Base-by-base conservation (phyloP, 208 protist species). In the Phytomonas serpens region DNA sequence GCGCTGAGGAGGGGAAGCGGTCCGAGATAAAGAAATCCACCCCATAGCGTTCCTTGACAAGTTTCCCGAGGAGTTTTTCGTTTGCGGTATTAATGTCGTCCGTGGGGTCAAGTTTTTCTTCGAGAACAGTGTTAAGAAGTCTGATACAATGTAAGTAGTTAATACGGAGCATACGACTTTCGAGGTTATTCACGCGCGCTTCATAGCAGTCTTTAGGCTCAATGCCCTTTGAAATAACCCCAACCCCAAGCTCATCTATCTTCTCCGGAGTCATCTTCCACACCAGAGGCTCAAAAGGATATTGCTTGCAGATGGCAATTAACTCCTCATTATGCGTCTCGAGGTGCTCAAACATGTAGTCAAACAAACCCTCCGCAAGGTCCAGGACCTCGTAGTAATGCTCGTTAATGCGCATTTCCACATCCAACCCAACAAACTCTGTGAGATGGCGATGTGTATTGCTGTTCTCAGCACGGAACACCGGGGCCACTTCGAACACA, bases 1-100 rank as follows among this genome's bases (percentile, higher is more conserved):
- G 93, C 27, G 89, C 88, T 16, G 67, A 71, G 29, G 92, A 80
- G 11, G 99, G 99, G 88, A 99, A 99, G 76, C 98, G 97, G 83
- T 99, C 99, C 7, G 99, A 80, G 70, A 99, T 98, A 87, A 98
- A 99, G 83, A 99, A 99, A 80, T 99, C 99, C 27, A 98, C 98
- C 52, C 90, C 92, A 82, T 99, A 99, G 83, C 99, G 98, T 73
- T 99, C 87, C 77, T 98, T 98, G 37, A 99, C 92, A 30, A 99
- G 81, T 70, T 87, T 83, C 61, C 99, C 99, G 29, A 99, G 90
- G 11, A 89, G 73, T 77, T 98, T 98, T 80, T 99, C 98, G 71
- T 97, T 93, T 31, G 89, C 83, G 1, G 98, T 99, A 76, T 88
- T 97, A 73, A 99, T 90, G 76, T 99, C 95, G 29, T 98, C 96